Evolutionary conservation across 768 basidiomycete species (phyloP), one percentile per base, ranked within the genome.

Genomic region (Naematelia aurantialba): DNA sequence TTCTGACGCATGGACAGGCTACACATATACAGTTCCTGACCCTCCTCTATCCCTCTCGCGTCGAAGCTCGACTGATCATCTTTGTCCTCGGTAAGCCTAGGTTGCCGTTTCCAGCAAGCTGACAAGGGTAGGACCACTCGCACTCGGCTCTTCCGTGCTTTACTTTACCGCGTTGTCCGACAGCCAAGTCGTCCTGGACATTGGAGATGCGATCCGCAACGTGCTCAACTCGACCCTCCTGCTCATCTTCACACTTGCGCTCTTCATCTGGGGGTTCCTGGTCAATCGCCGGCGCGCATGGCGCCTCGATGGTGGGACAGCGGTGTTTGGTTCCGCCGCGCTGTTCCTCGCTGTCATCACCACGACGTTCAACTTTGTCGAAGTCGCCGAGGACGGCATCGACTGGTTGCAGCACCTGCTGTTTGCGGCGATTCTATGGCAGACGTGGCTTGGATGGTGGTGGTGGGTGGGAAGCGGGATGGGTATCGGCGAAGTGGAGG

Each of bases 11-110:
- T 17, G 34, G 34, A 39, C 70, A 97, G 91, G 88, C 91, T 51
- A 94, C 96, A 0, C 93, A 98, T 74, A 96, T 99, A 51, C 96
- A 98, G 76, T 97, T 98, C 77, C 81, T 99, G 55, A 94, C 96
- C 5, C 82, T 98, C 11, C 81, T 99, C 10, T 99, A 89, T 75
- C 96, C 96, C 5, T 97, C 94, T 21, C 80, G 83, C 24, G 82
- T 94, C 22, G 96, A 98, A 79, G 87, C 85, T 2, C 80, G 87
- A 30, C 83, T 99, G 39, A 91, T 99, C 48, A 87, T 91, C 70
- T 79, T 84, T 44, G 81, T 97, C 10, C 83, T 99, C 17, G 91
- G 87, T 87, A 63, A 42, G 81, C 79, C 19, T 0, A 2, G 17
- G 13, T 10, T 12, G 24, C 39, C 21, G 14, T 24, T 51, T 5